A percentile compares a stretch with the other conserved stretches of the same genome.
phyloP scores from a whole-genome alignment of 768 basidiomycete genomes.

The Coprinopsis sp. region DNA sequence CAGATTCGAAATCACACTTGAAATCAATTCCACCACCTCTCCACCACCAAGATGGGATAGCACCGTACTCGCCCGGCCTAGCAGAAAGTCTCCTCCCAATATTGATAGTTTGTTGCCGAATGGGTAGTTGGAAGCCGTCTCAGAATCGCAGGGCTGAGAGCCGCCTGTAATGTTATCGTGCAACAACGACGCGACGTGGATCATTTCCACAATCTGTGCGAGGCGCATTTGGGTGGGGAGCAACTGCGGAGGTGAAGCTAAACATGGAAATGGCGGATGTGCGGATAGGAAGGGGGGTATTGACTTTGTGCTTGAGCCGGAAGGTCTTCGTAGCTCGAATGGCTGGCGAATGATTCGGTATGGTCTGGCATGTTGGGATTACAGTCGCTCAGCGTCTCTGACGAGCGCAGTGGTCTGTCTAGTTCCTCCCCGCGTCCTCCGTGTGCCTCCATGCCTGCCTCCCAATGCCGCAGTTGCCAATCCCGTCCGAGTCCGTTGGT shows the following conservation, averaged over 20 bases:
- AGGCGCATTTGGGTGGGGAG: conserved; percentile 89
- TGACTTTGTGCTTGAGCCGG: conserved; percentile 20
- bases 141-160: conserved; percentile 55
- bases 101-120: conserved; percentile 94
- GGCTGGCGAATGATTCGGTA: conserved; percentile 61
- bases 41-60: conserved; percentile 79
- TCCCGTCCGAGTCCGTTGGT: conserved; percentile 81
- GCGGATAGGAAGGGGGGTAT: conserved; percentile 19
- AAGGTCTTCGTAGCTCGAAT: conserved; percentile 43
- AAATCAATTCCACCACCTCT: conserved; percentile 91
- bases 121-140: conserved; percentile 44
- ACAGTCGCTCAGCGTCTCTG: conserved; percentile 86
- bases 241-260: conserved; percentile 36
- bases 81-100: conserved; percentile 92
- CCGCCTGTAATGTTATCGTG: conserved; percentile 88
- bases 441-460: conserved; percentile 52
- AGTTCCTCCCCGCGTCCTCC: conserved; percentile 54
- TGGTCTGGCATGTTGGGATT: conserved; percentile 84
- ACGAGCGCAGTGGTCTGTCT: conserved; percentile 72
- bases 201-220: conserved; percentile 97
- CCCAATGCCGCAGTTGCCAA: conserved; percentile 60
- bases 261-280: conserved; percentile 17
- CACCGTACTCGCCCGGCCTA: conserved; percentile 86
- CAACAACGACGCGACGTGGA: conserved; percentile 89
- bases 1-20: conserved; percentile 87